Base-by-base conservation (phyloP, 257 asterid species). In the Ballota nigra region DNA sequence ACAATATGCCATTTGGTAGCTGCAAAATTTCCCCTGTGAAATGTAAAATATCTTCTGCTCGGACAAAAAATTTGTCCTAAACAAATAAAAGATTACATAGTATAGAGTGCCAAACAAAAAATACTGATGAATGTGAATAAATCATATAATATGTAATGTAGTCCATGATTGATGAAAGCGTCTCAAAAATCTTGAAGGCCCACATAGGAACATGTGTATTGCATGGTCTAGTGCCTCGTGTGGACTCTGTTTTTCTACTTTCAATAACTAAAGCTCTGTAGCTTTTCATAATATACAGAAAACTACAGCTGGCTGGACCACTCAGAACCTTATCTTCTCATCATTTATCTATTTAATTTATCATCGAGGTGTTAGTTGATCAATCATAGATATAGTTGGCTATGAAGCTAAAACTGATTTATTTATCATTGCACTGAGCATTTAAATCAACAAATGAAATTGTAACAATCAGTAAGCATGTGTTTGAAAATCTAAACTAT, bases 251-350 rank as follows among this genome's bases (percentile, higher is more conserved):
- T 24, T 20, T 24, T 60, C 8, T 56, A 16, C 26, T 70, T 76
- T 45, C 36, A 61, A 70, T 76, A 20, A 28, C 63, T 63, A 73
- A 66, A 64, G 71, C 26, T 36, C 53, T n/a, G 20, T n/a, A 22
- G 16, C 69, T 34, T 68, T 38, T 29, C 59, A 16, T 13, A 53
- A 8, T 56, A 23, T 47, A 45, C 68, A 51, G 63, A 69, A 29
- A 64, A 60, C 61, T 73, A 82, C 57, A 62, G 75, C 57, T 64
- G 83, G 75, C 52, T 64, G 83, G 79, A 75, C 73, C 76, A 67
- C 78, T 70, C 34, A 8, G 59, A 70, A 58, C 70, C 78, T 41
- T 19, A 66, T 70, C 73, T 38, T 72, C 65, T 69, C 16, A 11
- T 40, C 49, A 4, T 61, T 64, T 68, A 63, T 45, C 5, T 45